These are phyloP conservation scores for Kwoniella dejecticola DNA, from an alignment of 768 basidiomycete genomes.

Conservation along the genomic window DNA sequence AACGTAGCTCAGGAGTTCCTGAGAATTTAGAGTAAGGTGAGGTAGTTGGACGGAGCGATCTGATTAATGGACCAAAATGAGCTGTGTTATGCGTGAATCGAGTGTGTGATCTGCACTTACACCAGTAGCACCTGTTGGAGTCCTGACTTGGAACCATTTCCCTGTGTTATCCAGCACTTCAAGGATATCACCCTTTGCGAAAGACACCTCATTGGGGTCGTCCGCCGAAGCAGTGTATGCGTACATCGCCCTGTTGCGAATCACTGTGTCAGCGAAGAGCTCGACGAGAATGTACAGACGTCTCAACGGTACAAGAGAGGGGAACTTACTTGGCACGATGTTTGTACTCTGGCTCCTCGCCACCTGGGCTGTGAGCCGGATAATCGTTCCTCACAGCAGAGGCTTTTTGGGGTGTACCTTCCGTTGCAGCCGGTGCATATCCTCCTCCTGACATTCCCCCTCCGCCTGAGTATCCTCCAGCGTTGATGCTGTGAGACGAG, in stretches of 20 bases:
- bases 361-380: constrained; percentile 9
- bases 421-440: constrained; percentile 35
- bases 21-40: constrained; percentile 36
- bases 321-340: constrained; percentile 34
- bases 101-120: constrained; percentile 32
- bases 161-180: constrained; percentile 86
- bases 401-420: constrained; percentile 39
- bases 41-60: constrained; percentile 55
- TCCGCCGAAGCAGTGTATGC: constrained; percentile 81
- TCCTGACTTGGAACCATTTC: constrained; percentile 56
- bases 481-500: constrained; percentile 22
- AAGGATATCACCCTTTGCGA: constrained; percentile 85
- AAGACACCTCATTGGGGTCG: constrained; percentile 94
- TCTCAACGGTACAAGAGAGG: too few species aligned
- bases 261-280: too few species aligned
- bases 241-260: constrained; percentile 59
- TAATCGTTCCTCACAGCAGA: constrained; percentile 15
- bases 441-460: constrained; percentile 26
- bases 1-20: background rate
- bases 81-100: background rate
- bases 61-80: constrained; percentile 2
- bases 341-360: constrained; percentile 25
- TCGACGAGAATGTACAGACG: too few species aligned
- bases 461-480: constrained; percentile 15
- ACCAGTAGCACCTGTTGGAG: constrained; percentile 46